phyloP scores from a whole-genome alignment of 192 early-diverging fungal species.

The Backusella tuberculispora region DNA sequence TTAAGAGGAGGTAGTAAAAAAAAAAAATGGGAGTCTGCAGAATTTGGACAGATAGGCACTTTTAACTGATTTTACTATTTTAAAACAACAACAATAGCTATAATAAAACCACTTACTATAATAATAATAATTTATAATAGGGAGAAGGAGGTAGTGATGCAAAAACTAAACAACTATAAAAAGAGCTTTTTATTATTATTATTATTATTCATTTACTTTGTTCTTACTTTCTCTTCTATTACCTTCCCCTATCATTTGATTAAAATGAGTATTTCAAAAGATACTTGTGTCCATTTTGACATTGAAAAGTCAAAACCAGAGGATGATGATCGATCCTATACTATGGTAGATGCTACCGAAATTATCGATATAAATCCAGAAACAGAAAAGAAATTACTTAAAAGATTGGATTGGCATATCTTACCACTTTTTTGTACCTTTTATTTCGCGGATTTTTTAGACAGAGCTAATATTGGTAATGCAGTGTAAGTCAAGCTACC shows the following conservation, averaged over 20 bases:
- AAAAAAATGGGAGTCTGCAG: too few species aligned
- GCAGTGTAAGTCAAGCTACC: conserved; percentile 56
- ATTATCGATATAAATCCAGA: conserved; percentile 2
- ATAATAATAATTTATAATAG: not conserved
- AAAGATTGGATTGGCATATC: conserved; percentile 60
- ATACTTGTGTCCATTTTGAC: not conserved
- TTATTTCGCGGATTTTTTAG: conserved; percentile 66
- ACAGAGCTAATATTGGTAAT: conserved; percentile 77
- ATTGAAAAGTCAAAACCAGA: not conserved
- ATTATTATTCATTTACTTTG: not conserved
- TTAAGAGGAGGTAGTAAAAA: too few species aligned
- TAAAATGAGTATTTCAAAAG: conserved; percentile 1
- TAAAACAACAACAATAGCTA: not conserved
- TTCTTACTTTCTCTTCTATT: not conserved
- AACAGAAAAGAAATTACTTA: conserved; percentile 48
- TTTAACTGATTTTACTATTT: not conserved
- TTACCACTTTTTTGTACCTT: conserved; percentile 61
- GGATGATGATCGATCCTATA: not conserved
- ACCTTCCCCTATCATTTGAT: not conserved
- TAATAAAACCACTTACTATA: too few species aligned
- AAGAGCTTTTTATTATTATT: not conserved
- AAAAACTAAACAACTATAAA: not conserved
- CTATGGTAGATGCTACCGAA: not conserved
- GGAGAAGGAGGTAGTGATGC: not conserved
- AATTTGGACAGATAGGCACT: too few species aligned